Evolutionary conservation across 495 filamentous ascomycete genomes (phyloP).

Genomic region (Talaromyces proteolyticus): DNA sequence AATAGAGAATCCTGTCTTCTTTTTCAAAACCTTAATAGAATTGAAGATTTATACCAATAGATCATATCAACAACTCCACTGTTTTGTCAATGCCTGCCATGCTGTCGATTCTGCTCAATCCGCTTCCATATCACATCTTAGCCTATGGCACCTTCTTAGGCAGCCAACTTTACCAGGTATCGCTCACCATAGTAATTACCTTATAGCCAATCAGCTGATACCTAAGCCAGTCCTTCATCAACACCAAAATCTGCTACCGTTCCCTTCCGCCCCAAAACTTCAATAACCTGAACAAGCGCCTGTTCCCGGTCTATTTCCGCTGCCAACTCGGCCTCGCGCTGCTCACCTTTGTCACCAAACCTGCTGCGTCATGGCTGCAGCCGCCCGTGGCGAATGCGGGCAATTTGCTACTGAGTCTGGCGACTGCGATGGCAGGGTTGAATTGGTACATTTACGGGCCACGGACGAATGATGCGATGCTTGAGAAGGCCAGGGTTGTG

Average conservation of each 20-base stretch:
- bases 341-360: slow-evolving; percentile 38
- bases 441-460: slow-evolving; percentile 45
- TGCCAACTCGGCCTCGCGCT: slow-evolving; percentile 35
- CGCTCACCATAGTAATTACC: not conserved
- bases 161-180: slow-evolving; percentile 40
- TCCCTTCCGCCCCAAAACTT: slow-evolving; percentile 43
- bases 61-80: too few relatives aligned
- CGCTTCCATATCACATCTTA: slow-evolving; percentile 42
- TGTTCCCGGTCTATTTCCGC: slow-evolving; percentile 51
- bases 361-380: slow-evolving; percentile 24
- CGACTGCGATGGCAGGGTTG: slow-evolving; percentile 29
- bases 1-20: too few relatives aligned
- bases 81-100: not conserved
- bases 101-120: slow-evolving; percentile 8
- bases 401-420: slow-evolving; percentile 32
- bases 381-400: slow-evolving; percentile 24
- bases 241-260: slow-evolving; percentile 43
- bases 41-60: too few relatives aligned
- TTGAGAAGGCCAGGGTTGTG: slow-evolving; percentile 27
- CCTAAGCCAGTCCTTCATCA: slow-evolving; percentile 38
- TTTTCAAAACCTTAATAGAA: too few relatives aligned
- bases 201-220: too few relatives aligned
- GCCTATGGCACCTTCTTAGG: slow-evolving; percentile 48
- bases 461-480: slow-evolving; percentile 34
- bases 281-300: slow-evolving; percentile 40